A percentile compares a stretch with the other conserved stretches of the same genome.
Conservation (phyloP, 2,329 filamentous ascomycete species). For the Orbilia brochopaga region DNA sequence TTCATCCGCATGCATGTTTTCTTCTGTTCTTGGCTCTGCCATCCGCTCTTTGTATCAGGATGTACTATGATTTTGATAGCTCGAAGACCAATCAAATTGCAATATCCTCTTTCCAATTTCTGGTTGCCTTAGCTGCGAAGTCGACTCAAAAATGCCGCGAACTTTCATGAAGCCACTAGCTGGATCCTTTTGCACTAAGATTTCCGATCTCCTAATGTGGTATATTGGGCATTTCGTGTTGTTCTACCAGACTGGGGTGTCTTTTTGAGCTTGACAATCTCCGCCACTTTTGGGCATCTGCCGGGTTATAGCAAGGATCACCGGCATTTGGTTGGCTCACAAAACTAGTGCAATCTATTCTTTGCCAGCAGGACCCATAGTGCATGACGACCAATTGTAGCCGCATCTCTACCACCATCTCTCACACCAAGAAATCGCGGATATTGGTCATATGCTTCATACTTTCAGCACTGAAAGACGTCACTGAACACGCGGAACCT, state of each 20-base stretch:
- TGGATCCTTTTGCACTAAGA: conserved; percentile 32
- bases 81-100: no score
- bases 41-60: no score
- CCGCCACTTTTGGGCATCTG: conserved; percentile 44
- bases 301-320: conserved; percentile 20
- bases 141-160: no score
- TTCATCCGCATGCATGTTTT: no score
- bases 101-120: no score
- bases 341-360: conserved; percentile 13
- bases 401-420: conserved; percentile 24
- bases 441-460: conserved; percentile 31
- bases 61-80: no score
- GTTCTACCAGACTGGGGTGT: conserved; percentile 44
- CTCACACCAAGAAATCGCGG: conserved; percentile 11
- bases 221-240: conserved; percentile 44
- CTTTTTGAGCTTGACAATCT: conserved; percentile 5
- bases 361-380: neutral
- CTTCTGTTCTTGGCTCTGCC: no score
- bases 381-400: conserved; percentile 39
- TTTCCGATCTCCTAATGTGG: conserved; percentile 27
- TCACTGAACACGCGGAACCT: neutral
- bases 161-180: neutral
- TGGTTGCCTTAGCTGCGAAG: no score
- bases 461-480: conserved; percentile 22
- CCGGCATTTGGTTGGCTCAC: conserved; percentile 43